Conservation (phyloP, 495 filamentous ascomycete genomes). For the Tuber microsphaerosporum region DNA sequence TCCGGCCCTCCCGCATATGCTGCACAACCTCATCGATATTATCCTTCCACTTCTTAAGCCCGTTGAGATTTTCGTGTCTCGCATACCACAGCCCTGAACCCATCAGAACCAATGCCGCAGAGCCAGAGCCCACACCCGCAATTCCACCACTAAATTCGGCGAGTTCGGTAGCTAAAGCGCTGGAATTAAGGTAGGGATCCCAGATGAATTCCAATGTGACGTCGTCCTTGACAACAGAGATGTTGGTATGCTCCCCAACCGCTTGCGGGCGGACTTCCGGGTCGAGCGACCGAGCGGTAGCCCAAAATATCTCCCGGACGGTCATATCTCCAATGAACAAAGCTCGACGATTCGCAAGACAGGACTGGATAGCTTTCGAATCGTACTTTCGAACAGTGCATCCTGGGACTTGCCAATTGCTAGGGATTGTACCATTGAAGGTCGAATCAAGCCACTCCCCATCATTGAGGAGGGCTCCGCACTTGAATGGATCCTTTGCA, state of each 20-base stretch:
- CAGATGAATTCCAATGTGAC: slow-evolving; percentile 52
- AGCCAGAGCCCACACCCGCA: slow-evolving; percentile 12
- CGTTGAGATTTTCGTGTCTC: slow-evolving; percentile 47
- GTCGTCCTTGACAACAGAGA: slow-evolving; percentile 44
- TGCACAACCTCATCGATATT: slow-evolving; percentile 45
- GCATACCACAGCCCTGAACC: slow-evolving; percentile 55
- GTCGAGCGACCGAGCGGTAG: slow-evolving; percentile 50
- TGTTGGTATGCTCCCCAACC: slow-evolving; percentile 46
- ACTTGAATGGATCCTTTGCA: slow-evolving; percentile 51
- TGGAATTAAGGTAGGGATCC: slow-evolving; percentile 58
- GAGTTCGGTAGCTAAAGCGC: slow-evolving; percentile 46
- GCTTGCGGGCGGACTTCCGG: slow-evolving; percentile 41
- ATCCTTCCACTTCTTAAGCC: slow-evolving; percentile 47
- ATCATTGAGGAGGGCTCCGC: slow-evolving; percentile 49
- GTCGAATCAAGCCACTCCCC: slow-evolving; percentile 52
- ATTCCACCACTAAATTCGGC: slow-evolving; percentile 18
- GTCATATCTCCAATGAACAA: slow-evolving; percentile 57
- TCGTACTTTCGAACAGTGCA: slow-evolving; percentile 56
- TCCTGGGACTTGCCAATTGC: slow-evolving; percentile 54
- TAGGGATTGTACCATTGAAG: slow-evolving; percentile 13
- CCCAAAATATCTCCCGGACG: slow-evolving; percentile 56
- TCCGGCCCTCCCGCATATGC: slow-evolving; percentile 35
- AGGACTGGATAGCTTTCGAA: slow-evolving; percentile 46
- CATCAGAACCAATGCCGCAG: slow-evolving; percentile 46
- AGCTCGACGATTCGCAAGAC: slow-evolving; percentile 47